Base-by-base conservation (phyloP, 139 green algal genomes). In the Chlamydomonas asymmetrica region DNA sequence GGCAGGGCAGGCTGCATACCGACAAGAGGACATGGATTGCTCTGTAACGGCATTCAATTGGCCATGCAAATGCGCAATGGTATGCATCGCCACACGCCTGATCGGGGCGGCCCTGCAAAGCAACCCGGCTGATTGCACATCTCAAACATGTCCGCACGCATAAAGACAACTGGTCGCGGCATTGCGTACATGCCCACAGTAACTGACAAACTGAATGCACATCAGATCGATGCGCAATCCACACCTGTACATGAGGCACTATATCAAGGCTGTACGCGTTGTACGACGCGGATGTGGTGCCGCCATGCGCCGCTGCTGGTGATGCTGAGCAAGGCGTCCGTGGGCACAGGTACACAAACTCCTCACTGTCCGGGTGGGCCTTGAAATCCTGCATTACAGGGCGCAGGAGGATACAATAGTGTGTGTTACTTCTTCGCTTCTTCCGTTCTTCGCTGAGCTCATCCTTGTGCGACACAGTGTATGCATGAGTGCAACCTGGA, bases 201-300 rank as follows among this genome's bases (percentile, higher is more conserved):
- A 63, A 29, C 5, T 27, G 32, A 13, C 9, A 25, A 68, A 31
- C 35, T 9, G 18, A 68, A 40, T 29, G 35, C 34, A 20, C 62
- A 49, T 38, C 22, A 16, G 34, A 16, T 16, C 37, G 34, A 38
- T 48, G 7, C 62, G 23, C 65, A 7, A 59, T 59, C 37, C 65
- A 22, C 5, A 27, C 4, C 7, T 10, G 25, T n/a, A 50, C 63
- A 35, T 41, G 5, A 69, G 8, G 52, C 32, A 87, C 85, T 18
- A 88, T 23, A 22, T 80, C 52, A 65, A 89, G 74, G 71, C 89
- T 84, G 75, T 88, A 91, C 3, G 85, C 84, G 54, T 79, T 84
- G 43, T 82, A 80, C n/a, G n/a, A n/a, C n/a, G n/a, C n/a, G n/a
- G n/a, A n/a, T n/a, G n/a, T n/a, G 48, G 56, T 22, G 25, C 45